Evolutionary conservation across 2,329 filamentous ascomycete species (phyloP).

Genomic region (Rhytidhysteron rufulum): DNA sequence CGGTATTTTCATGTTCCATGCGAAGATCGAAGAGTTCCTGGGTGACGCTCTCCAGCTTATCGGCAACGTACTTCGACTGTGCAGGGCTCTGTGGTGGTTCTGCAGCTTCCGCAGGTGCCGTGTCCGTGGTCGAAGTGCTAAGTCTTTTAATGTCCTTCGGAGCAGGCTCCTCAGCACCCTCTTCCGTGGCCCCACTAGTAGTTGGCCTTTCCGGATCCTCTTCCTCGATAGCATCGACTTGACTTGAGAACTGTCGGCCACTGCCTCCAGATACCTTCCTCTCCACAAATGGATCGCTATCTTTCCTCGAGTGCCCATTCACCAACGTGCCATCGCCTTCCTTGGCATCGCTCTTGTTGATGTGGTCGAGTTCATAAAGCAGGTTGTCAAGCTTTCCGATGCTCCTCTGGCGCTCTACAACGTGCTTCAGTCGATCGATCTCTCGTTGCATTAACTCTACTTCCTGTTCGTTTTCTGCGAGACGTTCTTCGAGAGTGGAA

Average conservation of each 20-base stretch:
- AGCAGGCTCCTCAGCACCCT: slow-evolving; percentile 12
- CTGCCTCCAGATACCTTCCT: slow-evolving; percentile 22
- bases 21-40: slow-evolving; percentile 89
- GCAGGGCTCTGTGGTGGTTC: slow-evolving; percentile 64
- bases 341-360: slow-evolving; percentile 34
- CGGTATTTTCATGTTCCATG: slow-evolving; percentile 80
- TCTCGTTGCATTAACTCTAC: slow-evolving; percentile 96
- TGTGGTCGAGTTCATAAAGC: slow-evolving; percentile 79
- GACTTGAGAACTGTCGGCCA: slow-evolving; percentile 27
- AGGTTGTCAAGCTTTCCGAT: slow-evolving; percentile 92
- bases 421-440: slow-evolving; percentile 88
- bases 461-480: slow-evolving; percentile 95
- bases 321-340: slow-evolving; percentile 18
- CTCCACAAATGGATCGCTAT: slow-evolving; percentile 30
- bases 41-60: slow-evolving; percentile 87
- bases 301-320: slow-evolving; percentile 33
- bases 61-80: slow-evolving; percentile 80
- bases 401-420: slow-evolving; percentile 91
- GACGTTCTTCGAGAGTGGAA: slow-evolving; percentile 87
- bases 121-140: slow-evolving; percentile 14
- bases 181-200: slow-evolving; percentile 19
- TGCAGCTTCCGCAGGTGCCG: slow-evolving; percentile 16
- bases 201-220: slow-evolving; percentile 26
- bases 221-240: slow-evolving; percentile 34
- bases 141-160: slow-evolving; percentile 10